A percentile compares a stretch with the other conserved stretches of the same genome.
These are phyloP conservation scores for Aspergillus pseudoglaucus DNA, from an alignment of 2,329 filamentous ascomycete species.

Conservation along the genomic window DNA sequence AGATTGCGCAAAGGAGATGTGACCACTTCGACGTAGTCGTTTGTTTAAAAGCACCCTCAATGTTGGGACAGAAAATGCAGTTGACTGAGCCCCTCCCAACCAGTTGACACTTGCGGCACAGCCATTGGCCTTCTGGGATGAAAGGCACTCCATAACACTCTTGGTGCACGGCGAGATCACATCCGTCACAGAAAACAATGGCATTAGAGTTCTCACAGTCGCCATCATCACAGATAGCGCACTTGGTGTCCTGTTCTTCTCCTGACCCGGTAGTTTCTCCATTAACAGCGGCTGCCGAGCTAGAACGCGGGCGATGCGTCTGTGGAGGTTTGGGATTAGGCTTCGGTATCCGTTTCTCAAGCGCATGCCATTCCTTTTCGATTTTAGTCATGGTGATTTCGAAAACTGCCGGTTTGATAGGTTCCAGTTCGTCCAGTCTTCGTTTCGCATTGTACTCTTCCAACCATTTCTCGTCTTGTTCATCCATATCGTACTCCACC, in stretches of 20 bases:
- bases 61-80: slow-evolving; percentile 97
- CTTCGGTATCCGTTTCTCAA: slow-evolving; percentile 95
- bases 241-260: slow-evolving; percentile 95
- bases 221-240: slow-evolving; percentile 96
- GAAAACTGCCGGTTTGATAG: slow-evolving; percentile 87
- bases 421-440: slow-evolving; percentile 65
- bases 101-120: slow-evolving; percentile 92
- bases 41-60: slow-evolving; percentile 96
- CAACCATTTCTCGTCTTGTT: slow-evolving; percentile 96
- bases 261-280: slow-evolving; percentile 74
- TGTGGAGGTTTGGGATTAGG: slow-evolving; percentile 94
- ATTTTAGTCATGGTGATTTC: slow-evolving; percentile 99
- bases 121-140: slow-evolving; percentile 97
- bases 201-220: slow-evolving; percentile 99
- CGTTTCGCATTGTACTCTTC: slow-evolving; percentile 74
- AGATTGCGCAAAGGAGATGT: slow-evolving; percentile 92
- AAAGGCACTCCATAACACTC: slow-evolving; percentile 98
- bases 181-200: slow-evolving; percentile 97
- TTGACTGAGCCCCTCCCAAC: slow-evolving; percentile 88
- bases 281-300: slow-evolving; percentile 90
- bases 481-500: slow-evolving; percentile 99
- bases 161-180: slow-evolving; percentile 94
- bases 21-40: slow-evolving; percentile 96
- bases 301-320: slow-evolving; percentile 85
- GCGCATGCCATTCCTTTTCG: slow-evolving; percentile 94